Base-by-base conservation (phyloP, 2,329 filamentous ascomycete genomes). In the Gliomastix tumulicola region DNA sequence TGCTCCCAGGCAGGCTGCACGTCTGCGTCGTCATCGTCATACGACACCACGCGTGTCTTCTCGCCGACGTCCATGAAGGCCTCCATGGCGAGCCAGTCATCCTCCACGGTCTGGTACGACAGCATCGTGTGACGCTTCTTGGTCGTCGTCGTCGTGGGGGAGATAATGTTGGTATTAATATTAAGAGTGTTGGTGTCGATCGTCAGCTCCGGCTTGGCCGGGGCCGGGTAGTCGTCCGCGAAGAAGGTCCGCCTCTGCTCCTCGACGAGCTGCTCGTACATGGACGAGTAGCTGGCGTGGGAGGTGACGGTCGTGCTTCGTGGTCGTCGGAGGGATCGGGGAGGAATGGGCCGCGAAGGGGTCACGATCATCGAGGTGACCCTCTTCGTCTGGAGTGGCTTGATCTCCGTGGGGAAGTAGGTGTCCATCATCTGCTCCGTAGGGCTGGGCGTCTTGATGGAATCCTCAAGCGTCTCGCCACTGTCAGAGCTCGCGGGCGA, bases 1-100 rank as follows among this genome's bases (percentile, higher is more conserved):
- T 69, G 63, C 43, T 65, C 66, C 66, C 65, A 71, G 5, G 59
- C 59, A 4, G 60, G 53, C 38, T 56, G 47, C 21, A 46, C 48
- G 16, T 49, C 47, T 9, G 38, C 21, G 35, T 42, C 41, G 17
- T 38, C 39, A 6, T 43, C 34, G n/a, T n/a, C n/a, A n/a, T n/a
- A n/a, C n/a, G n/a, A n/a, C n/a, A n/a, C n/a, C n/a, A n/a, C n/a
- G n/a, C n/a, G n/a, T n/a, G n/a, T n/a, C n/a, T n/a, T n/a, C n/a
- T n/a, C n/a, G 7, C 41, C 42, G 20, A 44, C 50, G 21, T 57
- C 53, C 37, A 63, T 50, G 31, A 61, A 60, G 2, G 49, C 49
- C 40, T 62, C 54, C 58, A 62, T 61, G 9, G 52, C 52, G 9
- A 49, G 45, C 59, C 58, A 63, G 13, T 53, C 51, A 16, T 54